A percentile compares a stretch with the other conserved stretches of the same genome.
Conservation (phyloP, 2,329 filamentous ascomycete genomes). For the Ceratocystis eucalypticola region DNA sequence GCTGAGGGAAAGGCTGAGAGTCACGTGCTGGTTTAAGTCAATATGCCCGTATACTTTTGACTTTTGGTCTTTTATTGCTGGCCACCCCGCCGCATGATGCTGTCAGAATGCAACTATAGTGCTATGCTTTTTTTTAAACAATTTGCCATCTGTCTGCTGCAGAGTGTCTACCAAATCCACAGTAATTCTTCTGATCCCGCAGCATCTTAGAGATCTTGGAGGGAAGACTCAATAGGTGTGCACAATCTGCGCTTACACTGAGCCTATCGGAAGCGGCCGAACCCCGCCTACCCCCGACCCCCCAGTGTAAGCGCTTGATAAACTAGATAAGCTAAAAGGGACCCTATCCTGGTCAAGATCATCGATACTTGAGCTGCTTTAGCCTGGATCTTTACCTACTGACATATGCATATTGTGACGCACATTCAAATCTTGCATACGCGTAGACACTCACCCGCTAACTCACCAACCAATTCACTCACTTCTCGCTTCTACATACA, state of each 20-base stretch:
- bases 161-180: too few relatives aligned
- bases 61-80: background rate
- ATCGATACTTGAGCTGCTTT: too few relatives aligned
- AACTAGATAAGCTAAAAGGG: background rate
- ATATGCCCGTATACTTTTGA: background rate
- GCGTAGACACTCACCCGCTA: background rate
- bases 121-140: too few relatives aligned
- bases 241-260: background rate
- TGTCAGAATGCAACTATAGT: too few relatives aligned
- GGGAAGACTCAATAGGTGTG: too few relatives aligned
- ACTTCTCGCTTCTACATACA: background rate
- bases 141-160: too few relatives aligned
- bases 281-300: slow-evolving; percentile 1
- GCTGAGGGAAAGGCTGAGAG: slow-evolving; percentile 20
- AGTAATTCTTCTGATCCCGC: too few relatives aligned
- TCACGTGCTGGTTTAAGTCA: slow-evolving; percentile 12
- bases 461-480: background rate
- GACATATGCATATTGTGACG: background rate
- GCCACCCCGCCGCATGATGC: too few relatives aligned
- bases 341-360: too few relatives aligned
- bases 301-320: background rate
- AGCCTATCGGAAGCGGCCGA: slow-evolving; percentile 3
- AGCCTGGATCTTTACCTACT: background rate
- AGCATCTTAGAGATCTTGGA: too few relatives aligned
- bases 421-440: too few relatives aligned